These are phyloP conservation scores for Exophiala lecanii-corni DNA, from an alignment of 2,329 filamentous ascomycete species.

Conservation along the genomic window DNA sequence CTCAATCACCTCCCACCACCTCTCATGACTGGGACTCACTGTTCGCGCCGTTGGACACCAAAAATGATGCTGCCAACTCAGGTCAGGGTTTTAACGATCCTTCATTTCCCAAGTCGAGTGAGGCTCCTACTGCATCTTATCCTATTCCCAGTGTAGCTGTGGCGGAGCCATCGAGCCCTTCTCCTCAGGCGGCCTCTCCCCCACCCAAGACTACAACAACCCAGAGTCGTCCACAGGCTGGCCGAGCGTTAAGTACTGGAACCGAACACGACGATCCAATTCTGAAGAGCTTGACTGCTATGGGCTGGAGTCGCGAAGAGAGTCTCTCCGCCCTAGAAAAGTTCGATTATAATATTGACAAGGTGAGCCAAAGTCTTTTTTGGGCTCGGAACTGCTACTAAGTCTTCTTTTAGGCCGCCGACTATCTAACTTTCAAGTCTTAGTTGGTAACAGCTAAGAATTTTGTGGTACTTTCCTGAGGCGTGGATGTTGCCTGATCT, in stretches of 20 bases:
- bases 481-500: too few species aligned
- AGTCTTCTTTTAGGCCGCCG: constrained; percentile 27
- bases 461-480: too few species aligned
- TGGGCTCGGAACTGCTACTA: constrained; percentile 1
- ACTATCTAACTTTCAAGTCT: constrained; percentile 28
- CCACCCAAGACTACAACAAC: constrained; percentile 7
- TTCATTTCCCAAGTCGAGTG: neutral
- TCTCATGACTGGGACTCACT: constrained; percentile 91
- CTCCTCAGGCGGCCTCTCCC: neutral
- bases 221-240: constrained; percentile 25
- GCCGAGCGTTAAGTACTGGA: constrained; percentile 62
- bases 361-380: constrained; percentile 54
- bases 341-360: constrained; percentile 93
- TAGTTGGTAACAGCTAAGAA: too few species aligned
- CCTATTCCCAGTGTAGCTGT: neutral
- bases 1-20: constrained; percentile 36
- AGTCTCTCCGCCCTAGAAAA: constrained; percentile 81
- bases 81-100: neutral
- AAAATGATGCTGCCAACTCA: constrained; percentile 42
- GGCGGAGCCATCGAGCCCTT: constrained; percentile 2
- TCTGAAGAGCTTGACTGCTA: constrained; percentile 78
- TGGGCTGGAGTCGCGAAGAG: constrained; percentile 76
- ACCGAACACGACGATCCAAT: constrained; percentile 88
- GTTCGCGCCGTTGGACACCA: constrained; percentile 53
- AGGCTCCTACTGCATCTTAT: neutral